Evolutionary conservation across 495 filamentous ascomycete species (phyloP).

Genomic region (Aspergillus cavernicola): DNA sequence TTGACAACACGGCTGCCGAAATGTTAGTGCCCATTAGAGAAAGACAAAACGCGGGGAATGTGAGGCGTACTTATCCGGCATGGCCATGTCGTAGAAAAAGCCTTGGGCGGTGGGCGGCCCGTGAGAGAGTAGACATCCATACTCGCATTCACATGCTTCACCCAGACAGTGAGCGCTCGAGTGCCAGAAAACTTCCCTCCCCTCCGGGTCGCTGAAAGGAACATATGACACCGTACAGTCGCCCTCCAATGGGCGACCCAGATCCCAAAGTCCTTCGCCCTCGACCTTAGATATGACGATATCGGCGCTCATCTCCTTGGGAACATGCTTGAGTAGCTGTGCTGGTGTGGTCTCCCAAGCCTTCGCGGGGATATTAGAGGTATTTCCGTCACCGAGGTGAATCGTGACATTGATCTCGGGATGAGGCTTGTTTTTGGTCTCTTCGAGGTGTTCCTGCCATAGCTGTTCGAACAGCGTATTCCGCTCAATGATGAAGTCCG

Average conservation of each 20-base stretch:
- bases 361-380: constrained; percentile 42
- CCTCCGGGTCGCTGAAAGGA: constrained; percentile 79
- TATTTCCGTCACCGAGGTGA: constrained; percentile 45
- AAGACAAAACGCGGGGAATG: not conserved
- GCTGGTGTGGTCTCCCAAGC: constrained; percentile 53
- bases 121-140: constrained; percentile 85
- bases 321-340: constrained; percentile 48
- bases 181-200: constrained; percentile 87
- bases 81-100: constrained; percentile 97
- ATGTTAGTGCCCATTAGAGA: constrained; percentile 4
- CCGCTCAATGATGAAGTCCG: constrained; percentile 77
- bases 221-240: constrained; percentile 73
- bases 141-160: constrained; percentile 85
- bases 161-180: constrained; percentile 91
- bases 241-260: constrained; percentile 79
- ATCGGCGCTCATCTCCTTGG: constrained; percentile 49
- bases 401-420: constrained; percentile 49
- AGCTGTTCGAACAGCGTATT: constrained; percentile 84
- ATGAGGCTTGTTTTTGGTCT: constrained; percentile 49
- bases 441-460: constrained; percentile 75
- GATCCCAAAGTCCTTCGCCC: constrained; percentile 79
- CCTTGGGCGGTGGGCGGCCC: constrained; percentile 89
- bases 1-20: constrained; percentile 57
- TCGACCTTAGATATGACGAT: constrained; percentile 79
- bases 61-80: constrained; percentile 58